Evolutionary conservation across 257 asterid species (phyloP).

Genomic region (Nicotiana tabacum): DNA sequence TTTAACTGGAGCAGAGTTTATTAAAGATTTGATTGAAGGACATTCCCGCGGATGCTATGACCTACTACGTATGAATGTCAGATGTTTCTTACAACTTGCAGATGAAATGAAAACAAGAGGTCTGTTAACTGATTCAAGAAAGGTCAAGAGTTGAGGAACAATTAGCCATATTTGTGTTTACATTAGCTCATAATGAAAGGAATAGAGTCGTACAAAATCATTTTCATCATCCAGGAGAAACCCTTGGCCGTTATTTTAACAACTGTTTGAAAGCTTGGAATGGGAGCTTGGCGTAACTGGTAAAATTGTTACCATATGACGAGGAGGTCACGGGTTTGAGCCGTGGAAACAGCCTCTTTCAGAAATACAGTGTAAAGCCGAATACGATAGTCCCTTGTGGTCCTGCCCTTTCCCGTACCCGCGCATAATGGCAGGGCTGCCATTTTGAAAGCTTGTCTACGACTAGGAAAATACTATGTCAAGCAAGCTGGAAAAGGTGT

Average conservation of each 20-base stretch:
- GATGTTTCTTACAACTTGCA: too few species aligned
- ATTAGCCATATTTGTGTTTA: background rate
- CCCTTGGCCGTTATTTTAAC: background rate
- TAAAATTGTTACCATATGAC: too few species aligned
- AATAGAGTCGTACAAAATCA: background rate
- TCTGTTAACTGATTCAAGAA: background rate
- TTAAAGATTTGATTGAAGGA: background rate
- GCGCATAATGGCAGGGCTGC: too few species aligned
- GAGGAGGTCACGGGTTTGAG: too few species aligned
- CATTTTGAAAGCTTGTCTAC: background rate
- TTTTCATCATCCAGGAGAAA: background rate
- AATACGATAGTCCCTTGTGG: too few species aligned
- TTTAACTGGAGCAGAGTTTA: background rate
- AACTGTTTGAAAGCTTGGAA: background rate
- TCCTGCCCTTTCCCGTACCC: too few species aligned
- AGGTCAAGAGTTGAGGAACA: background rate
- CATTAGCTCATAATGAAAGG: background rate
- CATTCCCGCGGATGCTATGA: background rate
- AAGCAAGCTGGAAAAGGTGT: background rate
- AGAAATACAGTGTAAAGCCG: too few species aligned
- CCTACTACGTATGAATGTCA: too few species aligned
- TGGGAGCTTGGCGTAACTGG: too few species aligned
- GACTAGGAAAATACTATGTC: background rate
- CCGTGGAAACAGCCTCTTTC: too few species aligned
- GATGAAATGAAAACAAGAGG: too few species aligned